Evolutionary conservation across 2,329 filamentous ascomycete genomes (phyloP).

Genomic region (Aaosphaeria pasadenensis): DNA sequence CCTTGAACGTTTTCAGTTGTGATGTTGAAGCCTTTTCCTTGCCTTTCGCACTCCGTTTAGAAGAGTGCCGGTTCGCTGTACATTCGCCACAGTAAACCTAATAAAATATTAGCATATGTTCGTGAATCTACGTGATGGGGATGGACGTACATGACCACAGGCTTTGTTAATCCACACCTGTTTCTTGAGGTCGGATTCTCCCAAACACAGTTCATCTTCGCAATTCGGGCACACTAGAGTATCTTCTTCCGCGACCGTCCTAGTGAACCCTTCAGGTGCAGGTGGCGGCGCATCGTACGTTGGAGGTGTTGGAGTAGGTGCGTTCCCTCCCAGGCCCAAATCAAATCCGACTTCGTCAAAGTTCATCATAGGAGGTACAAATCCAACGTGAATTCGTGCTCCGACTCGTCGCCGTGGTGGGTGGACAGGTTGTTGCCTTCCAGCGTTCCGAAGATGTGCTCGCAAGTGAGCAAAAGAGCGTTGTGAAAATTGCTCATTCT

Average conservation of each 20-base stretch:
- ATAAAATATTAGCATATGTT: background rate
- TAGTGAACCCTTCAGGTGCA: slow-evolving; percentile 73
- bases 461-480: background rate
- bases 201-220: slow-evolving; percentile 75
- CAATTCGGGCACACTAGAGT: slow-evolving; percentile 84
- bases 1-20: slow-evolving; percentile 40
- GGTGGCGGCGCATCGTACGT: slow-evolving; percentile 64
- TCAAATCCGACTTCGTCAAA: slow-evolving; percentile 46
- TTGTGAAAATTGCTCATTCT: background rate
- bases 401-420: background rate
- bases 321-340: slow-evolving; percentile 25
- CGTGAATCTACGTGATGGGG: background rate
- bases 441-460: background rate
- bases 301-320: slow-evolving; percentile 29
- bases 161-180: slow-evolving; percentile 90
- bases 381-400: slow-evolving; percentile 7
- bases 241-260: slow-evolving; percentile 69
- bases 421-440: background rate
- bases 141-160: slow-evolving; percentile 78
- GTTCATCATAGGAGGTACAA: slow-evolving; percentile 28
- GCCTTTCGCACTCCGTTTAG: slow-evolving; percentile 37
- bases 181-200: slow-evolving; percentile 65
- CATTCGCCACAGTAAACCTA: slow-evolving; percentile 56
- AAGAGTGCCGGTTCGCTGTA: slow-evolving; percentile 36
- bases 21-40: slow-evolving; percentile 29